A percentile compares a stretch with the other conserved stretches of the same genome.
Conservation (phyloP, 768 basidiomycete species). For the Termitomyces sp. region DNA sequence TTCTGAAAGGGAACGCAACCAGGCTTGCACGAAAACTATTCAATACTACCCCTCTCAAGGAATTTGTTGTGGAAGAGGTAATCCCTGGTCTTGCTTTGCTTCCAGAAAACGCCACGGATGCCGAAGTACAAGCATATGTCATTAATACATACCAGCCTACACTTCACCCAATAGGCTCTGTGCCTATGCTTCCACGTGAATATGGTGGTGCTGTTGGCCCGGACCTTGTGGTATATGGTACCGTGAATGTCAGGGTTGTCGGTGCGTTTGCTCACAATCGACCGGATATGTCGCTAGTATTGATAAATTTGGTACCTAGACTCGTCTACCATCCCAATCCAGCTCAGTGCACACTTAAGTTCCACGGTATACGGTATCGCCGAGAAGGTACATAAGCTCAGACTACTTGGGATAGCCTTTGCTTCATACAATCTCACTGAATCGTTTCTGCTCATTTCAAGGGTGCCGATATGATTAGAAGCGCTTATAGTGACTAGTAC, state of each 20-base stretch:
- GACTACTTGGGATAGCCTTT: not conserved
- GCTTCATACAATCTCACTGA: not conserved
- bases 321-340: slow-evolving; percentile 12
- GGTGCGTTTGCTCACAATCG: slow-evolving; percentile 1
- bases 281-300: not conserved
- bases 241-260: slow-evolving; percentile 11
- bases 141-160: not conserved
- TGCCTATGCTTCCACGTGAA: slow-evolving; percentile 12
- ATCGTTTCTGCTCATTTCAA: not conserved
- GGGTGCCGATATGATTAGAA: slow-evolving; percentile 12
- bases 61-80: not conserved
- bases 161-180: slow-evolving; percentile 11
- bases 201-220: slow-evolving; percentile 13
- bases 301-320: not conserved
- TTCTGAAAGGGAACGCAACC: slow-evolving; percentile 11
- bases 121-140: slow-evolving; percentile 4
- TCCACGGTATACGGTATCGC: slow-evolving; percentile 12
- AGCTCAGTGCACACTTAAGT: slow-evolving; percentile 11
- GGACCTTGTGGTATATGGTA: slow-evolving; percentile 12
- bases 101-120: slow-evolving; percentile 6
- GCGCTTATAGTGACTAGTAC: not conserved
- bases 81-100: slow-evolving; percentile 2
- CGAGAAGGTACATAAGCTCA: slow-evolving; percentile 6
- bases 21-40: slow-evolving; percentile 6
- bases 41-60: slow-evolving; percentile 4